Percentiles rank a stretch among this genome's conserved stretches.
These are phyloP conservation scores for Malassezia arunalokei DNA, from an alignment of 1,284 basidiomycete genomes.

Conservation along the genomic window DNA sequence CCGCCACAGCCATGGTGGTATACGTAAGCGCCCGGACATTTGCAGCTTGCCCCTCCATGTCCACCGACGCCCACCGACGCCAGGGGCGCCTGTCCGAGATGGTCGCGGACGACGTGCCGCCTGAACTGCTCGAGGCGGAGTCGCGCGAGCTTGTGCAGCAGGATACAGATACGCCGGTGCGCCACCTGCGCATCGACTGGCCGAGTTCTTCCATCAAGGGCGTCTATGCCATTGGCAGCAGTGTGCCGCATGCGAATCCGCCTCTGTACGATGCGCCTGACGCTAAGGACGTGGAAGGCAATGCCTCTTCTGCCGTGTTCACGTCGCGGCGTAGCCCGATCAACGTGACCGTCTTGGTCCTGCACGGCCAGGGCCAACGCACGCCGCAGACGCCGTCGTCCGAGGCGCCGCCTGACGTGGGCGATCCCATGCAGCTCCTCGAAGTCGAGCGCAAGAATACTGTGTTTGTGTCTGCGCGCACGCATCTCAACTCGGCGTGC, in stretches of 20 bases:
- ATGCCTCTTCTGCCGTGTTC: conserved; percentile 22
- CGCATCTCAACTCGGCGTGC: conserved; percentile 10
- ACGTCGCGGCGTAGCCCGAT: conserved; percentile 21
- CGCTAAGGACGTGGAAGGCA: conserved; percentile 6
- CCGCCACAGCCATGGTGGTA: conserved; percentile 9
- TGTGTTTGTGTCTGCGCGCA: conserved; percentile 6
- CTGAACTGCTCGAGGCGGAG: background rate
- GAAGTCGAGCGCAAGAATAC: conserved; percentile 4
- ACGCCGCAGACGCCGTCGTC: background rate
- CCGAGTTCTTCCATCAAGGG: conserved; percentile 31
- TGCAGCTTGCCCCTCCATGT: background rate
- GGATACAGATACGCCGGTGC: conserved; percentile 11
- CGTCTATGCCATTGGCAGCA: conserved; percentile 23
- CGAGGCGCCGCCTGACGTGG: background rate
- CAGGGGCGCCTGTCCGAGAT: background rate
- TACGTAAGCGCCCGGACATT: background rate
- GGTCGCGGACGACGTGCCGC: conserved; percentile 1
- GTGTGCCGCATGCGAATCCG: conserved; percentile 19
- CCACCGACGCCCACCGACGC: background rate
- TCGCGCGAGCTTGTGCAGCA: background rate
- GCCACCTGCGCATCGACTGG: conserved; percentile 34
- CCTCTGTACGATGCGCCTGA: conserved; percentile 29
- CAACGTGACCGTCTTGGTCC: conserved; percentile 22
- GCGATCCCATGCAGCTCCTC: background rate
- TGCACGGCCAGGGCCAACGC: conserved; percentile 9